phyloP scores from a whole-genome alignment of 2,329 filamentous ascomycete species.

The Simplicillium sp. region DNA sequence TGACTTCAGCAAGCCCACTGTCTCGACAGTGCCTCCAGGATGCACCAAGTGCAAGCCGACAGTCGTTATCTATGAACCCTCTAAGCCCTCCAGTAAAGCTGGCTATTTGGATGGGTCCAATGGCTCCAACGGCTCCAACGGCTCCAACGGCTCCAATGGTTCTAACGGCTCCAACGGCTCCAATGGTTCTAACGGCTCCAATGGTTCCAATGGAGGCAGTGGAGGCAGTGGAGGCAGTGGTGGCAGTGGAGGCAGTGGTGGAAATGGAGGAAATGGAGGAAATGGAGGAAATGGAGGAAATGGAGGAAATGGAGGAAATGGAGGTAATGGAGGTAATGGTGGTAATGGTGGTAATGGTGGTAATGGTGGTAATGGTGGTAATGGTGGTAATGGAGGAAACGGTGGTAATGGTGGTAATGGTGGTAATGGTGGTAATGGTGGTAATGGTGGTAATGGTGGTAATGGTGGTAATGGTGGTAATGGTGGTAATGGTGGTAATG shows the following conservation, averaged over 20 bases:
- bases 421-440: neutral
- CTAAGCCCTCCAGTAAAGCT: neutral
- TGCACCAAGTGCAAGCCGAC: slow-evolving; percentile 14
- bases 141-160: no score
- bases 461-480: neutral
- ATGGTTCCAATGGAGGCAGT: no score
- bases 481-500: neutral
- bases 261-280: no score
- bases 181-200: no score
- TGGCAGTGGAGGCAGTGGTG: no score
- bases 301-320: no score
- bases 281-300: no score
- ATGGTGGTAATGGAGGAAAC: neutral
- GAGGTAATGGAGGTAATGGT: neutral
- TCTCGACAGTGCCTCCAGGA: slow-evolving; percentile 11
- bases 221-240: no score
- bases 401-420: neutral
- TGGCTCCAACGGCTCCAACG: no score
- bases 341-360: neutral
- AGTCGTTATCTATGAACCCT: slow-evolving; percentile 15
- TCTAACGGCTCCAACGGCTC: no score
- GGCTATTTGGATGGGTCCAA: neutral
- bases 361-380: neutral
- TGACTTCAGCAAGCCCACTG: slow-evolving; percentile 8
- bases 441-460: neutral